Percentiles rank a stretch among this genome's conserved stretches.
These are phyloP conservation scores for Aspergillus pseudonomiae DNA, from an alignment of 2,329 filamentous ascomycete species.

Conservation along the genomic window DNA sequence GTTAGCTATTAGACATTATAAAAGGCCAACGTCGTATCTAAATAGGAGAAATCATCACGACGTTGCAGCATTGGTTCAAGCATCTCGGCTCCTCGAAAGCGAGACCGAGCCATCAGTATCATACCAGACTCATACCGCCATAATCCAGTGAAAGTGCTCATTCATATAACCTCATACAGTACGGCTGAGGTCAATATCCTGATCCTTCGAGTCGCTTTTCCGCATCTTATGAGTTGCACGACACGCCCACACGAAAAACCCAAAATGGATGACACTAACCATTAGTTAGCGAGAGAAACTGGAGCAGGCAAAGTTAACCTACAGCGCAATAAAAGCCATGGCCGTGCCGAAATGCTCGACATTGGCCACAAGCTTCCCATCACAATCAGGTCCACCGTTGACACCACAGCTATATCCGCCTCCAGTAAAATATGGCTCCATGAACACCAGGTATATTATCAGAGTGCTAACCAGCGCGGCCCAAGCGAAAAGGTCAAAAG, in stretches of 20 bases:
- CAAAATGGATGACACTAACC: slow-evolving; percentile 12
- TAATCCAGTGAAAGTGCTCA: not conserved
- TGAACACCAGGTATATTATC: slow-evolving; percentile 2
- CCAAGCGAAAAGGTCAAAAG: slow-evolving; percentile 14
- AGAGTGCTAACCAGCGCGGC: not conserved
- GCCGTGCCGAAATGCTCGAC: slow-evolving; percentile 15
- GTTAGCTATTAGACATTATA: not conserved
- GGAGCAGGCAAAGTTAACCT: not conserved
- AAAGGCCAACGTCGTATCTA: not conserved
- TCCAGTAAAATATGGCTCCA: slow-evolving; percentile 7
- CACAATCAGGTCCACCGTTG: not conserved
- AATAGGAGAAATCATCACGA: not conserved
- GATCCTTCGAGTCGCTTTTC: slow-evolving; percentile 4
- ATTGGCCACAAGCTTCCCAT: slow-evolving; percentile 10
- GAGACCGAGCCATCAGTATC: not conserved
- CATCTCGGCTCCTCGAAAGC: not conserved
- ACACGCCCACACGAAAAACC: slow-evolving; percentile 15
- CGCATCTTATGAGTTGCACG: slow-evolving; percentile 9
- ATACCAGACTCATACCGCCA: not conserved
- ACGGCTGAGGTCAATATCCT: not conserved
- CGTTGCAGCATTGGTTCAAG: not conserved
- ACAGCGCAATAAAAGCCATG: slow-evolving; percentile 14
- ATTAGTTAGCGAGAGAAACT: not conserved
- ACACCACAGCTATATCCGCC: slow-evolving; percentile 9
- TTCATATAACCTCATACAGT: not conserved